phyloP scores from a whole-genome alignment of 179 eudicot genomes.

The Silene vulgaris region DNA sequence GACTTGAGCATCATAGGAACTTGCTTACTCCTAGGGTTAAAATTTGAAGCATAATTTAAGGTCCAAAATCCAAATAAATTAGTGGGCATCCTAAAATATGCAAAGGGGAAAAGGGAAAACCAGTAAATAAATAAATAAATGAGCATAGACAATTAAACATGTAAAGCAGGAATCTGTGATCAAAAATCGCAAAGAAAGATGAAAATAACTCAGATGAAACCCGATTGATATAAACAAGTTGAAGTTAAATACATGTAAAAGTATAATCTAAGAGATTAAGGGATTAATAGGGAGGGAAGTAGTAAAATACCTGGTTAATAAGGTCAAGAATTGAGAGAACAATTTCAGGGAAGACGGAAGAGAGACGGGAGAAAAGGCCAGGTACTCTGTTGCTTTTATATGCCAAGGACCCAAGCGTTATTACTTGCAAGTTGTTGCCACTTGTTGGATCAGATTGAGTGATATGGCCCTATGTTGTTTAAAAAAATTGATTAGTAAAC shows the following conservation, averaged over 20 bases:
- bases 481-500: no score
- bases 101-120: background rate
- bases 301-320: background rate
- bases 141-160: background rate
- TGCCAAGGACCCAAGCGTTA: no score
- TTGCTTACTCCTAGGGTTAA: background rate
- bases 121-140: background rate
- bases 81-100: background rate
- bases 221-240: background rate
- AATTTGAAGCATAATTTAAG: no score
- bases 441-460: no score
- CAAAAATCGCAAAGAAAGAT: background rate
- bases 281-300: no score
- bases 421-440: no score
- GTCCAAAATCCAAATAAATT: background rate
- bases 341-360: no score
- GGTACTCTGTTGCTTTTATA: no score
- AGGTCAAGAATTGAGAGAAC: no score
- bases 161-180: background rate
- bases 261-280: background rate
- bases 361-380: no score
- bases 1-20: background rate
- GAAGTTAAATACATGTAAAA: background rate
- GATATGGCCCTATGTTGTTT: no score
- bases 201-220: background rate